Base-by-base conservation (phyloP, 345 rosid species). In the Odontarrhena argentea region DNA sequence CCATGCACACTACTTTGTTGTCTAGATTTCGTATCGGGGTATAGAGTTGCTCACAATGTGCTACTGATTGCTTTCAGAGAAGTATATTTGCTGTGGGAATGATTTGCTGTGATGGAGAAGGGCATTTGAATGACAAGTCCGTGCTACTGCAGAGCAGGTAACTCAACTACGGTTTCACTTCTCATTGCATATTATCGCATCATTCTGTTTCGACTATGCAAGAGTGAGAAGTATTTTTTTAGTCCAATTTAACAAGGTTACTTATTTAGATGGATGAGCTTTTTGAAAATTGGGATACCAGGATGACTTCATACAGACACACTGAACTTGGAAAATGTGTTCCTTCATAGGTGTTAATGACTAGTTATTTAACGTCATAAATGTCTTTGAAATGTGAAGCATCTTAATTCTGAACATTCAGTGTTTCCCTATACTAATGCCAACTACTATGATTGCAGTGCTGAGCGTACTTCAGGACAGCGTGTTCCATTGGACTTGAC, bases 61-160 rank as follows among this genome's bases (percentile, higher is more conserved):
- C 44, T 49, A 68, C 13, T 70, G 79, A 30, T 71, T 78, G 71
- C 69, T 82, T 82, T 73, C 91, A 91, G 96, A 81, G 85, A 74
- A 88, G 84, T 67, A 61, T 91, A 49, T 86, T 94, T 76, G 72
- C 91, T 9, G 91, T 86, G 45, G 97, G 97, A 58, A 91, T 94
- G 96, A 84, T 91, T 76, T 87, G 91, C 65, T 88, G 97, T 74
- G 99, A 94, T 56, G 99, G 87, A 50, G 98, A 94, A 61, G 99
- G 97, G 61, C 88, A 81, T 79, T 72, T 91, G 70, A 94, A 91
- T 75, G 97, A 91, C 22, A 87, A 91, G 65, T 91, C 97, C 41
- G 70, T 87, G 75, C 54, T 88, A 80, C 70, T 94, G 77, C 96
- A 91, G 77, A 81, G 88, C 95, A 94, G 97, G 97, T 88, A 86